Base-by-base conservation (phyloP, 2,329 filamentous ascomycete species). In the Exophiala viscosa region DNA sequence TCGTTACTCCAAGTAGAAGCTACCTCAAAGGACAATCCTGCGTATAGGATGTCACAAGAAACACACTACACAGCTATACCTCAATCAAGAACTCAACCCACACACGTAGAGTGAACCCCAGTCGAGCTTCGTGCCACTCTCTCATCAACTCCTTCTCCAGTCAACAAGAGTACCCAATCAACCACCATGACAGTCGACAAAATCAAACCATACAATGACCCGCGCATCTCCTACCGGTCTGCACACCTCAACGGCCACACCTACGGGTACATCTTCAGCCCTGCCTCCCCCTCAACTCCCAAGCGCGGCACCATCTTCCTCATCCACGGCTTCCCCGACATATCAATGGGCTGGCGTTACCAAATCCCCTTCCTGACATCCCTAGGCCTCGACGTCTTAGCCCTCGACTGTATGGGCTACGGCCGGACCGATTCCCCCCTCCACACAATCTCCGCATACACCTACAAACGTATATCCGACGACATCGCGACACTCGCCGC, bases 321-420 rank as follows among this genome's bases (percentile, higher is more conserved):
- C 52, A 76, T 88, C 65, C 87, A 90, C 70, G 91, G 91, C 60
- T 95, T 85, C 72, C 91, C 91, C 0, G 90, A 96, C 70, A 71
- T 93, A 14, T 82, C 83, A 7, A 84, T 90, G 65, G 90, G 87
- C 66, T 97, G 92, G 92, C 85, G 91, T 57, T 86, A 88, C 70
- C 91, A 96, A 70, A 87, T 96, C 54, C 90, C 91, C 0, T 71
- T 83, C 62, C 78, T 97, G 17, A 70, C 87, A 32, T 78, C 84
- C 5, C 76, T 89, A 51, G 86, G 86, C 17, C 81, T 92, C 60
- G 82, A 87, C 50, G 89, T 96, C 49, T 82, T 97, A 18, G 88
- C 83, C 9, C 87, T 90, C 0, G 90, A 96, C 70, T 85, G 90
- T 77, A 80, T 95, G 62, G 92, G 92, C 58, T 97, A 93, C 68